phyloP scores from a whole-genome alignment of 208 protist species.

The Acanthamoeba lugdunensis region DNA sequence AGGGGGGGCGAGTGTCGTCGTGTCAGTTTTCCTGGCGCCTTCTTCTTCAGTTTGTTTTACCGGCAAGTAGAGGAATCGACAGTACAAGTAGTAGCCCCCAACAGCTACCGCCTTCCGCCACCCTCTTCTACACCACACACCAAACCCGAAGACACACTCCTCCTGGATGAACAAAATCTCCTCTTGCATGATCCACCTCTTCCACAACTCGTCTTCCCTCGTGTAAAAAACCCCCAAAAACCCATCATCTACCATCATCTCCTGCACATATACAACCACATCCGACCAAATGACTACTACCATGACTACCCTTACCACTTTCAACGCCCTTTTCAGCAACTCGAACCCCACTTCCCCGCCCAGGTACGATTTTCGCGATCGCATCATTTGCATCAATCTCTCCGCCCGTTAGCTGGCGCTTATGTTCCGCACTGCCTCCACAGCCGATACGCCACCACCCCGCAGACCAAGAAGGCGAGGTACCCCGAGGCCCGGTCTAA shows the following conservation, averaged over 20 bases:
- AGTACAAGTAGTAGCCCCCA: background rate
- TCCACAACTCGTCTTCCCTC: background rate
- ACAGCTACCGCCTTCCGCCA: background rate
- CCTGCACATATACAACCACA: conserved; percentile 29
- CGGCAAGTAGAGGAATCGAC: background rate
- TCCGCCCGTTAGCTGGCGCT: background rate
- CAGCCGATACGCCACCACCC: background rate
- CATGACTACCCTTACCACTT: background rate
- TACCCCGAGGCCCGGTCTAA: background rate
- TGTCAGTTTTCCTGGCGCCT: background rate
- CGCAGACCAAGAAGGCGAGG: conserved; percentile 28
- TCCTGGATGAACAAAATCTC: conserved; percentile 4
- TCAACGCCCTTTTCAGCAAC: conserved; percentile 28
- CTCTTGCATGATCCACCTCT: background rate
- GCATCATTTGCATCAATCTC: background rate
- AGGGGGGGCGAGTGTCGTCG: too few relatives aligned
- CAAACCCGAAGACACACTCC: too few relatives aligned
- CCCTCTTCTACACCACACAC: too few relatives aligned
- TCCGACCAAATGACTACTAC: background rate
- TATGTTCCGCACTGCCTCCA: background rate
- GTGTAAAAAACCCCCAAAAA: background rate
- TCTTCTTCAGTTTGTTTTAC: background rate
- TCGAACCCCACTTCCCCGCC: background rate
- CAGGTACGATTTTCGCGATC: background rate
- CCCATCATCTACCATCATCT: background rate